Conservation (phyloP, 2,329 filamentous ascomycete species). For the Salinomyces thailandicus region DNA sequence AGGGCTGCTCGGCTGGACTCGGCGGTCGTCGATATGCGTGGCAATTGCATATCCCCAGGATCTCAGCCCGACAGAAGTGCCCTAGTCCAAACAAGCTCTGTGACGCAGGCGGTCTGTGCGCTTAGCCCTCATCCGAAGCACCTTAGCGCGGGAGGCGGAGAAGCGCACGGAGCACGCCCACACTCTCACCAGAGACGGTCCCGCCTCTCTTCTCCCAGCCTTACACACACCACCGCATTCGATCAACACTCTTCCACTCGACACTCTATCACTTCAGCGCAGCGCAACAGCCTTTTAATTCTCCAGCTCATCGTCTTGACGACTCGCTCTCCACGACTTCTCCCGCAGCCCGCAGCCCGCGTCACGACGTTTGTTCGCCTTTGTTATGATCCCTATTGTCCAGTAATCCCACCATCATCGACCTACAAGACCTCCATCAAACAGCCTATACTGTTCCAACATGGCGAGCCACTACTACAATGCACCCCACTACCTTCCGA, state of each 20-base stretch:
- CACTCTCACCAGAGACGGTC: background rate
- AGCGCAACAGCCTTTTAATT: too few relatives aligned
- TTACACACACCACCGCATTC: background rate
- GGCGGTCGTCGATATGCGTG: too few relatives aligned
- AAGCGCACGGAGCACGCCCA: too few relatives aligned
- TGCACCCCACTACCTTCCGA: conserved; percentile 35
- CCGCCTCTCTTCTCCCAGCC: background rate
- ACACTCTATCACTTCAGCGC: too few relatives aligned
- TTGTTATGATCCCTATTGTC: conserved; percentile 6
- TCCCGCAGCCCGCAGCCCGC: conserved; percentile 1
- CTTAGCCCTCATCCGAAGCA: too few relatives aligned
- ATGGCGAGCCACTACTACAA: conserved; percentile 43
- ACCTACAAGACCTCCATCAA: background rate
- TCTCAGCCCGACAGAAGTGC: background rate
- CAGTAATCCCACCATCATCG: background rate
- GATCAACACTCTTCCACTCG: background rate
- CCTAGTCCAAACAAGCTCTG: background rate
- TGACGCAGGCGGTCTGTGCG: too few relatives aligned
- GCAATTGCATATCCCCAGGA: too few relatives aligned
- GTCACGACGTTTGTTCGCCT: conserved; percentile 1
- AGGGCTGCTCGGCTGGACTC: too few relatives aligned
- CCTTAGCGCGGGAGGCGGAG: too few relatives aligned
- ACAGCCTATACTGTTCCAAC: conserved; percentile 5
- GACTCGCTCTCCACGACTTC: conserved; percentile 1
- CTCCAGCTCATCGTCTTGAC: conserved; percentile 2